Evolutionary conservation across 768 basidiomycete species (phyloP).

Genomic region (Exidia glandulosa): DNA sequence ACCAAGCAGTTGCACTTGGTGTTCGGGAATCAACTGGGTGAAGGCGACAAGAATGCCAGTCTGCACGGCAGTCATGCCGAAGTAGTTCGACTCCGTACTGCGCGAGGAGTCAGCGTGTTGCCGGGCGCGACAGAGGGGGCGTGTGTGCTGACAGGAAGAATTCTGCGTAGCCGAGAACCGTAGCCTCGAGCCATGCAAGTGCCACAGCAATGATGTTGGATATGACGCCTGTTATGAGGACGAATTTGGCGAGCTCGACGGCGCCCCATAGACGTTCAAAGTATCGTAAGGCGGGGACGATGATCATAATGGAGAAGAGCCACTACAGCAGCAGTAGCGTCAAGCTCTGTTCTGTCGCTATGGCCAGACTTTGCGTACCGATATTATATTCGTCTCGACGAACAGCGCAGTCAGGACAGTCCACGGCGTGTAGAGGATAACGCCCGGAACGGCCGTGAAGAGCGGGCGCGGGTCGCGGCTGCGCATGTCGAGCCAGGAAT

Average conservation of each 20-base stretch:
- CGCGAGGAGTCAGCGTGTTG: neutral
- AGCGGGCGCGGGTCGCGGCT: constrained; percentile 49
- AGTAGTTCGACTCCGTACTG: constrained; percentile 83
- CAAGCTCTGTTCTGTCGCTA: constrained; percentile 5
- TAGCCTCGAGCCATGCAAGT: constrained; percentile 81
- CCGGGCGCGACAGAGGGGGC: neutral
- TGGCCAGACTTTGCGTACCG: constrained; percentile 42
- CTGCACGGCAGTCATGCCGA: constrained; percentile 88
- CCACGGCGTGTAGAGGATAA: constrained; percentile 82
- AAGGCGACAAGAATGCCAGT: constrained; percentile 87
- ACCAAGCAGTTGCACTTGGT: constrained; percentile 90
- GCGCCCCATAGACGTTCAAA: constrained; percentile 93
- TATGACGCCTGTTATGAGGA: constrained; percentile 59
- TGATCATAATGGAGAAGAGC: constrained; percentile 57
- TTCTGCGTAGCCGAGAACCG: constrained; percentile 56
- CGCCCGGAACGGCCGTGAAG: constrained; percentile 72
- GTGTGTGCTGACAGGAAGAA: constrained; percentile 57
- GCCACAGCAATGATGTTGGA: constrained; percentile 85
- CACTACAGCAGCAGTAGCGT: too few relatives aligned
- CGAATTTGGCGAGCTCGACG: constrained; percentile 77
- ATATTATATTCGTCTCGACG: constrained; percentile 73
- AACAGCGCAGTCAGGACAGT: constrained; percentile 81
- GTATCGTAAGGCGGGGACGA: constrained; percentile 79
- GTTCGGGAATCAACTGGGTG: constrained; percentile 95
- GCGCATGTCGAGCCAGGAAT: constrained; percentile 47